Base-by-base conservation (phyloP, 345 rosid genomes). In the Melaleuca alternifolia region DNA sequence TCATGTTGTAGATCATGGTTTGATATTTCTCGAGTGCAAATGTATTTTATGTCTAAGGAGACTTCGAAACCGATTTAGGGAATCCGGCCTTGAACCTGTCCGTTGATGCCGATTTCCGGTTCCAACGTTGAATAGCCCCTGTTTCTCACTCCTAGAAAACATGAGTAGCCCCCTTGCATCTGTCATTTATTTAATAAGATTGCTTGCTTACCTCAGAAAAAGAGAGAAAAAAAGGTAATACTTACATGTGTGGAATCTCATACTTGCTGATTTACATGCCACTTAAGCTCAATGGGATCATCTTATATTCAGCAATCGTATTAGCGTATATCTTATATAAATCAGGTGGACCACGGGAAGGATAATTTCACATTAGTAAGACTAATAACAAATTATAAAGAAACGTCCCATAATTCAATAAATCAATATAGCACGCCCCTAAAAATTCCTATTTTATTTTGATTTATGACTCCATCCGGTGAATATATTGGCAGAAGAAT, bases 61-160 rank as follows among this genome's bases (percentile, higher is more conserved):
- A 57, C 30, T 57, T 57, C 1, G 0, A 57, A 26, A 57, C 13
- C n/a, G 65, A 57, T n/a, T n/a, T 59, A 59, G 71, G 6, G 4
- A 41, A 41, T 2, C 41, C 41, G 41, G 41, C 20, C 18, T n/a
- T 59, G 71, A 59, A 59, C 10, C 33, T 2, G 10, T n/a, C 1
- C 4, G 12, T 59, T 7, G 1, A n/a, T 16, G 30, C 2, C 28
- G 1, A 59, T 59, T 59, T 59, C 9, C 1, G 0, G 0, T 59
- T 59, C 41, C 18, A 59, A n/a, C 4, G 8, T 59, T 59, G 71
- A 59, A 28, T 2, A 7, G 26, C 6, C 5, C 65, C 15, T 57
- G 24, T 15, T 57, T 24, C 13, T 0, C 30, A 57, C n/a, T 57
- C 65, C 65, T 26, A 57, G 30, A 30, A 26, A 57, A 57, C 77